Conservation (phyloP, 192 early-diverging fungal genomes). For the Kappamyces sp. region DNA sequence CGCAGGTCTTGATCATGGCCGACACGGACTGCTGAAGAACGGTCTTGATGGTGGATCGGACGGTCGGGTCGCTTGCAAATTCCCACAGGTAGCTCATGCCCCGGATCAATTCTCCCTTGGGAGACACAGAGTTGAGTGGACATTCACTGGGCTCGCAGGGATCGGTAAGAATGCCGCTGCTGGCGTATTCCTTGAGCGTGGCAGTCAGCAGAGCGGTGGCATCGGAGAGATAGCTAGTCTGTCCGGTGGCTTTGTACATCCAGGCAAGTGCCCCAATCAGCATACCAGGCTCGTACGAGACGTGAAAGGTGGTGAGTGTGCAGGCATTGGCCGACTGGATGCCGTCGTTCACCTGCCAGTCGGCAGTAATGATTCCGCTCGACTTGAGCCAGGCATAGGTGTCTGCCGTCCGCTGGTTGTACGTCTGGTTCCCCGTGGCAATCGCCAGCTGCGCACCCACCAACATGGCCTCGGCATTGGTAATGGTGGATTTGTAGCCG, state of each 20-base stretch:
- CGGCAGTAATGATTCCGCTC: conserved; percentile 13
- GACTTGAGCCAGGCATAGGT: conserved; percentile 34
- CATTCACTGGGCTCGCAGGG: conserved; percentile 18
- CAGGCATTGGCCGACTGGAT: conserved; percentile 13
- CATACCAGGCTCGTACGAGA: conserved; percentile 22
- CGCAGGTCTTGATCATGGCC: conserved; percentile 21
- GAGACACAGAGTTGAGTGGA: not conserved
- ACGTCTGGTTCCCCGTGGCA: conserved; percentile 28
- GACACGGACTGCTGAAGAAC: conserved; percentile 21
- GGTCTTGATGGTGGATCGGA: conserved; percentile 19
- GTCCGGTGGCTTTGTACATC: conserved; percentile 21
- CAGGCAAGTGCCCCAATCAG: conserved; percentile 18
- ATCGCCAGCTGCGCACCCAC: conserved; percentile 27
- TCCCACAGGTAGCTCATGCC: not conserved
- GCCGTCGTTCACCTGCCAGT: conserved; percentile 20
- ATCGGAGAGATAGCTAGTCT: conserved; percentile 12
- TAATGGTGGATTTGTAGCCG: conserved; percentile 37
- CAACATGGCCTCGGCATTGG: conserved; percentile 33
- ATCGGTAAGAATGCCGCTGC: conserved; percentile 14
- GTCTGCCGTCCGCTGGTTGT: conserved; percentile 19
- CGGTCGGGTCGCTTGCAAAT: not conserved
- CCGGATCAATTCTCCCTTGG: conserved; percentile 1
- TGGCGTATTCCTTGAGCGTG: conserved; percentile 10
- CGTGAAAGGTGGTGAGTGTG: not conserved
- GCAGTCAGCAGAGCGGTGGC: conserved; percentile 17